phyloP scores from a whole-genome alignment of 345 rosid genomes.

The Syzygium aromaticum region DNA sequence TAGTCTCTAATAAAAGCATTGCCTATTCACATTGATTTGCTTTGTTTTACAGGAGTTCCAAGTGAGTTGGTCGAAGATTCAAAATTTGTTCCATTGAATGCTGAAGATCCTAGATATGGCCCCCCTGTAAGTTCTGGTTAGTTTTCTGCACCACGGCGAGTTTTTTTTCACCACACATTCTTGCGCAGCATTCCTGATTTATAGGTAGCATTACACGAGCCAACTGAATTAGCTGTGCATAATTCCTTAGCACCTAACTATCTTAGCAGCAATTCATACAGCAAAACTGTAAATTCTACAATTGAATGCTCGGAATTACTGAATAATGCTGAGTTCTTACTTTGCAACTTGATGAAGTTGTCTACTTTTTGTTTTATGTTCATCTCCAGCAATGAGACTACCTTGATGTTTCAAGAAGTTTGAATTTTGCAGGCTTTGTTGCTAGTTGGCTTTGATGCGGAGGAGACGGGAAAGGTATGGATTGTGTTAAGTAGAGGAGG shows the following conservation, averaged over 20 bases:
- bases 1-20: neutral
- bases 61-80: constrained; percentile 46
- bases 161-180: neutral
- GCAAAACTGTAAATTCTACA: neutral
- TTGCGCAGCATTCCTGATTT: neutral
- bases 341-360: neutral
- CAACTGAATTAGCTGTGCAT: neutral
- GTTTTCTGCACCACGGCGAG: constrained; percentile 6
- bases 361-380: neutral
- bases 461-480: constrained; percentile 56
- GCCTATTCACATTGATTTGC: neutral
- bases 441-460: constrained; percentile 56
- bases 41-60: constrained; percentile 33
- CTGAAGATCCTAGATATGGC: constrained; percentile 63
- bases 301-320: rapidly evolving
- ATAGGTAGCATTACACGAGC: neutral
- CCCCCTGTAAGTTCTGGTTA: constrained; percentile 82
- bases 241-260: neutral
- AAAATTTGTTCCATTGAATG: constrained; percentile 72
- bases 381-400: constrained; percentile 12
- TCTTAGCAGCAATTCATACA: neutral
- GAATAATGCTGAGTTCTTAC: neutral
- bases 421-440: constrained; percentile 51
- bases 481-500: neutral
- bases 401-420: neutral